Evolutionary conservation across 2,329 filamentous ascomycete species (phyloP).

Genomic region (Peltaster fructicola): DNA sequence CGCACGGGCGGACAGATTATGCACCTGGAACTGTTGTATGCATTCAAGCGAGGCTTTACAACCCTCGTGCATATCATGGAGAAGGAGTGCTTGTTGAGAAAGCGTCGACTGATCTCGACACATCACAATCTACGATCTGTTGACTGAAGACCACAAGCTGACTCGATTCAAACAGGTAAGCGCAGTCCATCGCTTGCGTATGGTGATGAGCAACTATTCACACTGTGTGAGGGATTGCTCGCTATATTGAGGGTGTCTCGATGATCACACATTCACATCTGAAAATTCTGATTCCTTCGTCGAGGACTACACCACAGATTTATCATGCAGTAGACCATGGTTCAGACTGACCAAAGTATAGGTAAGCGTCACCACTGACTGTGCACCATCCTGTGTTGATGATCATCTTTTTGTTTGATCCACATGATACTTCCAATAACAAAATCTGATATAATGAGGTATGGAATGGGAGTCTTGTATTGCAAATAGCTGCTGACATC

Average conservation of each 20-base stretch:
- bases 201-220: conserved; percentile 54
- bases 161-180: conserved; percentile 9
- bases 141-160: conserved; percentile 6
- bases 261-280: conserved; percentile 42
- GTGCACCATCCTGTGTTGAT: conserved; percentile 1
- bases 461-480: too few species aligned
- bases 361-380: background rate
- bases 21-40: conserved; percentile 30
- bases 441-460: conserved; percentile 1
- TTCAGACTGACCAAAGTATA: conserved; percentile 2
- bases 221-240: conserved; percentile 45
- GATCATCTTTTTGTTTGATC: conserved; percentile 1
- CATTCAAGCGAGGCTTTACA: conserved; percentile 44
- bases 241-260: conserved; percentile 29
- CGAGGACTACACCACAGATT: conserved; percentile 13
- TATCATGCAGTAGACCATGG: conserved; percentile 15
- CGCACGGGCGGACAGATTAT: conserved; percentile 50
- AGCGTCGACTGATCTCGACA: conserved; percentile 42
- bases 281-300: conserved; percentile 48
- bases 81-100: conserved; percentile 48
- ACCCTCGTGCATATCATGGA: conserved; percentile 37
- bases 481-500: background rate
- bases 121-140: conserved; percentile 1
- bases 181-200: conserved; percentile 5
- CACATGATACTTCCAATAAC: conserved; percentile 4